Evolutionary conservation across 208 protist genomes (phyloP).

Genomic region (Borovskyia barvae): DNA sequence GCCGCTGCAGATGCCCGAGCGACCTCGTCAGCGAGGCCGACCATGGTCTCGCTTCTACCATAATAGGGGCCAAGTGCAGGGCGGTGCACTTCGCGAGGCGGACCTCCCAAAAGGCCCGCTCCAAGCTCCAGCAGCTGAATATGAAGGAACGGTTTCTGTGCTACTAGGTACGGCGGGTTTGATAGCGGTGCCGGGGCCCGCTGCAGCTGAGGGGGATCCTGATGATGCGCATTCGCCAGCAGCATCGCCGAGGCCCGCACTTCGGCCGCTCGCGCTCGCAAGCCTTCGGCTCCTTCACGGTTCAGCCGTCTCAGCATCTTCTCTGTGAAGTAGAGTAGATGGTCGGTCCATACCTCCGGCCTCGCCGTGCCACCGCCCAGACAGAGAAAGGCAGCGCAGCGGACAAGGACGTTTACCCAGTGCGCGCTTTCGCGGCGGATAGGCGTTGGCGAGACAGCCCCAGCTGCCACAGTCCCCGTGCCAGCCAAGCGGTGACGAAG

Average conservation of each 20-base stretch:
- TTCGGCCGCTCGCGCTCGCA: slow-evolving; percentile 9
- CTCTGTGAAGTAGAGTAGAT: slow-evolving; percentile 45
- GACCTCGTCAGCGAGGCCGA: too few species aligned
- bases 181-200: slow-evolving; percentile 6
- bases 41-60: too few species aligned
- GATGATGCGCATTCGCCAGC: not conserved
- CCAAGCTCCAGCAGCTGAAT: slow-evolving; percentile 22
- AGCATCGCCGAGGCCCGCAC: slow-evolving; percentile 1
- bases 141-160: slow-evolving; percentile 11
- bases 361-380: slow-evolving; percentile 66
- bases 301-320: slow-evolving; percentile 7
- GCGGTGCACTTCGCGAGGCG: slow-evolving; percentile 8
- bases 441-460: slow-evolving; percentile 13
- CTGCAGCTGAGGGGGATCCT: slow-evolving; percentile 8
- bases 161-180: not conserved
- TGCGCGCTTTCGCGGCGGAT: slow-evolving; percentile 37
- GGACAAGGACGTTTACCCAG: slow-evolving; percentile 65
- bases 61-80: not conserved
- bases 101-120: slow-evolving; percentile 14
- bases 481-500: too few species aligned
- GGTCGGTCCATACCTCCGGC: slow-evolving; percentile 63
- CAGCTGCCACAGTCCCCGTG: not conserved
- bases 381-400: slow-evolving; percentile 54
- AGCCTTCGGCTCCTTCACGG: slow-evolving; percentile 9
- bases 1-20: too few species aligned